phyloP scores from a whole-genome alignment of 495 filamentous ascomycete species.

The Cetradonia linearis region DNA sequence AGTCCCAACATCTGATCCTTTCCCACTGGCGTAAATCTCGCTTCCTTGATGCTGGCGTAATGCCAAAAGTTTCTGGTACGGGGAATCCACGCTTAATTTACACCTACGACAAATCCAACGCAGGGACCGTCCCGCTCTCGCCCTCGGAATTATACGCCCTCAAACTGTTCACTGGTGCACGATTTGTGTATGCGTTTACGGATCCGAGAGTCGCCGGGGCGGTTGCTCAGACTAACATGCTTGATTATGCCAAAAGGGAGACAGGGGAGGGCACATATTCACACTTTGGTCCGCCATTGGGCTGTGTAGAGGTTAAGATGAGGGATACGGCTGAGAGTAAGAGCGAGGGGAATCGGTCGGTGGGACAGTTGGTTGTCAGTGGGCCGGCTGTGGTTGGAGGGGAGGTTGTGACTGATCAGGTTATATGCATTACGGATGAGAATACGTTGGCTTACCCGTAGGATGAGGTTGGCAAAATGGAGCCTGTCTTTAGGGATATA shows the following conservation, averaged over 20 bases:
- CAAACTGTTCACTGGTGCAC: slow-evolving; percentile 65
- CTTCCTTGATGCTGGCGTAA: slow-evolving; percentile 58
- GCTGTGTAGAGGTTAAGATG: slow-evolving; percentile 66
- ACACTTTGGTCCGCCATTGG: slow-evolving; percentile 78
- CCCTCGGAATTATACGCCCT: slow-evolving; percentile 65
- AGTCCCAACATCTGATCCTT: slow-evolving; percentile 42
- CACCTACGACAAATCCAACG: slow-evolving; percentile 49
- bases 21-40: slow-evolving; percentile 61
- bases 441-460: slow-evolving; percentile 41
- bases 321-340: slow-evolving; percentile 48
- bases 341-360: slow-evolving; percentile 43
- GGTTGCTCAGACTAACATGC: slow-evolving; percentile 69
- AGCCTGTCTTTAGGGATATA: neutral
- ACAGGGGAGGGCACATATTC: slow-evolving; percentile 35
- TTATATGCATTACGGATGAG: slow-evolving; percentile 44
- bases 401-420: slow-evolving; percentile 48
- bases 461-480: neutral
- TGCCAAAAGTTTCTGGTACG: slow-evolving; percentile 39
- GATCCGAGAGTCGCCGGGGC: slow-evolving; percentile 76
- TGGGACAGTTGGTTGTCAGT: slow-evolving; percentile 56
- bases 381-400: slow-evolving; percentile 60
- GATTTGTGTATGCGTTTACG: slow-evolving; percentile 77
- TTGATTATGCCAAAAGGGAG: slow-evolving; percentile 54
- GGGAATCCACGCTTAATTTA: slow-evolving; percentile 46
- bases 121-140: slow-evolving; percentile 44